Evolutionary conservation across 2,329 filamentous ascomycete species (phyloP).

Genomic region (Aspergillus carbonarius): DNA sequence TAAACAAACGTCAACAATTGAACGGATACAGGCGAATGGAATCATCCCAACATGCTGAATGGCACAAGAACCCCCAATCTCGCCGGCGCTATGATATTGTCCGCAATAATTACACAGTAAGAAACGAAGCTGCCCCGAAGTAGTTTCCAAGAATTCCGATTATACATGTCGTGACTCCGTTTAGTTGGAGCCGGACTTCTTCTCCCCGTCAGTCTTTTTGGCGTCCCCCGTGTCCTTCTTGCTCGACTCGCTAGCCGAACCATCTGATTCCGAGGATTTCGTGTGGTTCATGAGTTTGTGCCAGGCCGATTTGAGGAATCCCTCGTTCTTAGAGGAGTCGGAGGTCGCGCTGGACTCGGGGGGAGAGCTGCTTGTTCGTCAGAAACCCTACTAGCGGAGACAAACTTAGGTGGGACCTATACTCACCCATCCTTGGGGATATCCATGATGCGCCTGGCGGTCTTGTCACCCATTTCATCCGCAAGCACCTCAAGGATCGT

Average conservation of each 20-base stretch:
- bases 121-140: constrained; percentile 21
- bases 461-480: constrained; percentile 92
- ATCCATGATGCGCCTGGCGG: constrained; percentile 90
- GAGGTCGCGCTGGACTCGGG: constrained; percentile 18
- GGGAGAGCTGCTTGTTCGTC: constrained; percentile 20
- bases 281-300: constrained; percentile 80
- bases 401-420: too few species aligned
- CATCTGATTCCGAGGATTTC: constrained; percentile 22
- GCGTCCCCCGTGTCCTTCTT: constrained; percentile 29
- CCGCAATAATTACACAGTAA: constrained; percentile 33
- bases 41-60: constrained; percentile 18
- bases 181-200: constrained; percentile 41
- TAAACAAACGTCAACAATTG: constrained; percentile 1
- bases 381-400: neutral
- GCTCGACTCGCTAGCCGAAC: constrained; percentile 31
- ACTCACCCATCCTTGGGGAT: constrained; percentile 56
- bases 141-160: constrained; percentile 21
- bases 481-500: constrained; percentile 94
- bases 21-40: constrained; percentile 14
- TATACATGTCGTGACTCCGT: constrained; percentile 17
- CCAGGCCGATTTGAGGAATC: constrained; percentile 92
- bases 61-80: constrained; percentile 26
- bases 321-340: constrained; percentile 73
- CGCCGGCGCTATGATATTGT: constrained; percentile 41
- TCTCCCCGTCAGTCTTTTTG: constrained; percentile 22